phyloP scores from a whole-genome alignment of 768 basidiomycete genomes.

The Mycena leptocephala region DNA sequence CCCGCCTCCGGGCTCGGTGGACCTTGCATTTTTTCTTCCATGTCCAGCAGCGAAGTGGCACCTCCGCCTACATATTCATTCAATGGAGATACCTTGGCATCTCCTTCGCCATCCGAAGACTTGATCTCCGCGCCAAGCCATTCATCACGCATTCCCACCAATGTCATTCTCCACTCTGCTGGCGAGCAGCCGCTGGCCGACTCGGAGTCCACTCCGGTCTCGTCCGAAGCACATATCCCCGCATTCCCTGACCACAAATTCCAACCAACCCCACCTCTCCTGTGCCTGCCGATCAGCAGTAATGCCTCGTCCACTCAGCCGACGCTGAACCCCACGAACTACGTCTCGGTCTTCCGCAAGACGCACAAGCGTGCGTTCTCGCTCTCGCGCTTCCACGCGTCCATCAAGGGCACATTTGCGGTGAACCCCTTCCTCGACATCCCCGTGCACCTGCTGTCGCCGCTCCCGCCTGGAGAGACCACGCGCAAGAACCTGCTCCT shows the following conservation, averaged over 20 bases:
- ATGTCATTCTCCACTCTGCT: background rate
- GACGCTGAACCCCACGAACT: slow-evolving; percentile 47
- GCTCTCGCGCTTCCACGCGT: slow-evolving; percentile 32
- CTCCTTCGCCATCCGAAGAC: slow-evolving; percentile 29
- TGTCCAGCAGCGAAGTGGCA: slow-evolving; percentile 13
- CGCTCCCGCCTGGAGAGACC: slow-evolving; percentile 41
- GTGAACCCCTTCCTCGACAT: slow-evolving; percentile 61
- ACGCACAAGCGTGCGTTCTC: slow-evolving; percentile 40
- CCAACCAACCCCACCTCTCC: background rate
- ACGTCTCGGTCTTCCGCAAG: slow-evolving; percentile 50
- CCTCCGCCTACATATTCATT: slow-evolving; percentile 37
- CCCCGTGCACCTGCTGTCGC: slow-evolving; percentile 54
- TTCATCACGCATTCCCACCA: background rate
- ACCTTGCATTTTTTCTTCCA: background rate
- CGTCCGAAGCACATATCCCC: slow-evolving; percentile 21
- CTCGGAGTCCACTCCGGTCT: background rate
- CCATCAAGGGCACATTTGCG: slow-evolving; percentile 54
- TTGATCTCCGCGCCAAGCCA: slow-evolving; percentile 26
- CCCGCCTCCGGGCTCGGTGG: slow-evolving; percentile 4
- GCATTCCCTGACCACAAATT: slow-evolving; percentile 33
- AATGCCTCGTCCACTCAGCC: background rate
- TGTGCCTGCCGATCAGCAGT: slow-evolving; percentile 5
- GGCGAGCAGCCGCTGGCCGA: slow-evolving; percentile 1
- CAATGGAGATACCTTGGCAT: slow-evolving; percentile 20
- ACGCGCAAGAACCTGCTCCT: slow-evolving; percentile 59